phyloP scores from a whole-genome alignment of 495 filamentous ascomycete species.

The Trypethelium eluteriae region DNA sequence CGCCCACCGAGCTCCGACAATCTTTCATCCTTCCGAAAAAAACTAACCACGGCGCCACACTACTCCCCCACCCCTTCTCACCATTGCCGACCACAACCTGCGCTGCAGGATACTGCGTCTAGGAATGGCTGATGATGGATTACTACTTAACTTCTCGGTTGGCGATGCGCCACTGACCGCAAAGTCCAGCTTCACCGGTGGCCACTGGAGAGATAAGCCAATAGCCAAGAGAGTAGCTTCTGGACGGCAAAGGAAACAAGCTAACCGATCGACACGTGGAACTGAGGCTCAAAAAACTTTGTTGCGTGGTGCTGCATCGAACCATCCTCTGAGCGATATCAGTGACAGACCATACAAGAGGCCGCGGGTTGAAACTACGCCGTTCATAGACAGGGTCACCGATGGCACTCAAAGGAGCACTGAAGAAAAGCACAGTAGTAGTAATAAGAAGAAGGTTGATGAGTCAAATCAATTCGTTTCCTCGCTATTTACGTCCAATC shows the following conservation, averaged over 20 bases:
- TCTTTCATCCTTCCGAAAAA: neutral
- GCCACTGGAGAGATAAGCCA: conserved; percentile 81
- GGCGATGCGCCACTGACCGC: conserved; percentile 46
- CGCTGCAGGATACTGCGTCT: too few species aligned
- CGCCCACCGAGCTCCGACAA: neutral
- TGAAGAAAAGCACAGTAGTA: neutral
- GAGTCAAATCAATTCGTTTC: conserved; percentile 58
- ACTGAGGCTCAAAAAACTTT: neutral
- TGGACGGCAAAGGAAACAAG: conserved; percentile 10
- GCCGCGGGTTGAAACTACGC: conserved; percentile 24
- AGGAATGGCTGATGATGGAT: conserved; percentile 84
- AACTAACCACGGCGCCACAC: neutral
- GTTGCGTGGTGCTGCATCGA: conserved; percentile 13
- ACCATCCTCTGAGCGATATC: conserved; percentile 18
- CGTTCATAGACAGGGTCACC: neutral
- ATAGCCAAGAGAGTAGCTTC: conserved; percentile 63
- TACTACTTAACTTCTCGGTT: conserved; percentile 86
- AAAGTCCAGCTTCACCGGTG: conserved; percentile 72
- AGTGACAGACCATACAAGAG: conserved; percentile 30
- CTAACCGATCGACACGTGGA: neutral
- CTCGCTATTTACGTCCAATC: conserved; percentile 82
- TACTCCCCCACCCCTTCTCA: neutral
- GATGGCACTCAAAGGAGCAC: conserved; percentile 7
- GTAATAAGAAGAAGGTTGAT: neutral
- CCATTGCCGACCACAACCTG: too few species aligned